phyloP scores from a whole-genome alignment of 148 eudicot genomes.

The Camellia japonica region DNA sequence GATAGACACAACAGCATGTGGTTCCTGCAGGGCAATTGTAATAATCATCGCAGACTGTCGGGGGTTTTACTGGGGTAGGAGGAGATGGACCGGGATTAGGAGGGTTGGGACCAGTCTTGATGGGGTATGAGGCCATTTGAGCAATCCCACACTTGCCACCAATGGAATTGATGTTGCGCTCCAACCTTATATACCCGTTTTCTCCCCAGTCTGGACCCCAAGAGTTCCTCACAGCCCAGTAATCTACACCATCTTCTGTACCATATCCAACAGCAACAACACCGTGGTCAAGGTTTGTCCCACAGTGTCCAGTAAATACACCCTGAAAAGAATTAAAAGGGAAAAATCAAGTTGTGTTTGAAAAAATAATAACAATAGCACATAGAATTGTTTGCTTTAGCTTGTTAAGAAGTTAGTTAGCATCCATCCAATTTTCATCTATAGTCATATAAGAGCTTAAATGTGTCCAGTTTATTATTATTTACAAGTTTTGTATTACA shows the following conservation, averaged over 20 bases:
- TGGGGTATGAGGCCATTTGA: conserved; percentile 67
- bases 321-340: conserved; percentile 41
- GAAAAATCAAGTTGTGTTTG: not conserved
- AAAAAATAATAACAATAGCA: not conserved
- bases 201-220: conserved; percentile 94
- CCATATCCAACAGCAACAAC: conserved; percentile 91
- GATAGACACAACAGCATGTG: conserved; percentile 78
- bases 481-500: no score
- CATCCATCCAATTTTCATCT: no score
- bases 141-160: conserved; percentile 91
- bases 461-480: no score
- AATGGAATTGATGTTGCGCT: conserved; percentile 44
- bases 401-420: no score
- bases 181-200: conserved; percentile 69
- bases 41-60: conserved; percentile 51
- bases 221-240: conserved; percentile 89
- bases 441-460: no score
- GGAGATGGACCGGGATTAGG: conserved; percentile 85
- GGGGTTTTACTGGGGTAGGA: conserved; percentile 60
- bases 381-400: no score
- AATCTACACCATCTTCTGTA: conserved; percentile 61
- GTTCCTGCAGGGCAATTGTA: conserved; percentile 49
- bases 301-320: conserved; percentile 70
- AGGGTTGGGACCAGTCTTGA: conserved; percentile 68
- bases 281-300: conserved; percentile 75